phyloP scores from a whole-genome alignment of 371 early-diverging fungal species.

The Rhizopus delemar region DNA sequence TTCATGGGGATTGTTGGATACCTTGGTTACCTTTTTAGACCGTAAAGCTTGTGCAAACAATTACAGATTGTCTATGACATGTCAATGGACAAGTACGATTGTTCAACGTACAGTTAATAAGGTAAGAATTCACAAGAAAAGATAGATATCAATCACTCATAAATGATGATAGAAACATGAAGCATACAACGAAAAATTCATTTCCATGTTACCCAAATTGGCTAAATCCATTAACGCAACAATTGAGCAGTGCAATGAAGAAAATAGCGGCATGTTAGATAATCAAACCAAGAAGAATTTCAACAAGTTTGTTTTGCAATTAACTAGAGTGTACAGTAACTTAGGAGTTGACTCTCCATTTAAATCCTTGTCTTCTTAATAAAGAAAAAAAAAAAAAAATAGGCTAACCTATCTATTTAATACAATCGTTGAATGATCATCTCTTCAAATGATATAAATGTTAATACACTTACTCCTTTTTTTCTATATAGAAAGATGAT shows the following conservation, averaged over 20 bases:
- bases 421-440: too few species aligned
- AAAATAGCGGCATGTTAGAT: background rate
- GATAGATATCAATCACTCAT: too few species aligned
- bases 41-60: constrained; percentile 62
- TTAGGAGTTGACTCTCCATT: constrained; percentile 1
- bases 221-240: constrained; percentile 26
- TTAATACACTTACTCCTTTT: too few species aligned
- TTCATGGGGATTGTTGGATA: constrained; percentile 61
- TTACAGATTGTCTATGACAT: constrained; percentile 68
- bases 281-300: constrained; percentile 1
- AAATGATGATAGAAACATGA: constrained; percentile 24
- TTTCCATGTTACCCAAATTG: constrained; percentile 28
- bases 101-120: constrained; percentile 53
- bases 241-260: constrained; percentile 10
- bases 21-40: constrained; percentile 53
- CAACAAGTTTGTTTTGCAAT: constrained; percentile 1
- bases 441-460: too few species aligned
- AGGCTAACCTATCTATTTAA: too few species aligned
- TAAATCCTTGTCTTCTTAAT: background rate
- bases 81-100: constrained; percentile 46
- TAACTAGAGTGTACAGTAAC: background rate
- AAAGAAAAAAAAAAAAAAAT: background rate
- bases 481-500: too few species aligned
- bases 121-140: too few species aligned
- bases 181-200: constrained; percentile 37